Evolutionary conservation across 768 basidiomycete genomes (phyloP).

Genomic region (Pluteus cervinus): DNA sequence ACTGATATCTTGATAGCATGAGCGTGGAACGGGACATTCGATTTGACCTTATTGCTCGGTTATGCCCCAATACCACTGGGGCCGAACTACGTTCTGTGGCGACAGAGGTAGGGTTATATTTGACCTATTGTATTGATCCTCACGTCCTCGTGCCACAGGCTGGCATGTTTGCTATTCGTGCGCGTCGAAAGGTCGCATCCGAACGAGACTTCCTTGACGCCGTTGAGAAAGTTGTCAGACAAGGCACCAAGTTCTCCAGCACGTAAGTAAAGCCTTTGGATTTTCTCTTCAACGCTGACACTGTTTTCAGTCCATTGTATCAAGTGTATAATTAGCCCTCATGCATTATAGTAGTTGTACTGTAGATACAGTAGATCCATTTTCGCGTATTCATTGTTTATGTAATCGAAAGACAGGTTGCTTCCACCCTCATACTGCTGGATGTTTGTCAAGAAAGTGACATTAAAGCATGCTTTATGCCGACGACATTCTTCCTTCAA

Average conservation of each 20-base stretch:
- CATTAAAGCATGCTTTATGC: too few relatives aligned
- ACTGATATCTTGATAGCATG: constrained; percentile 54
- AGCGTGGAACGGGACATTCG: constrained; percentile 95
- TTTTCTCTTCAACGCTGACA: constrained; percentile 7
- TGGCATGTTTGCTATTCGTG: constrained; percentile 99
- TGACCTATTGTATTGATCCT: constrained; percentile 2
- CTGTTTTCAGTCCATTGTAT: constrained; percentile 62
- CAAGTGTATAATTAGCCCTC: constrained; percentile 96
- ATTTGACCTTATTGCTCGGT: constrained; percentile 92
- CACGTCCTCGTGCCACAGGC: constrained; percentile 51
- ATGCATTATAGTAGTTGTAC: too few relatives aligned
- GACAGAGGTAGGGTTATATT: constrained; percentile 68
- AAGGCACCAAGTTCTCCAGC: constrained; percentile 97
- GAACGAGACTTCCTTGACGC: constrained; percentile 97
- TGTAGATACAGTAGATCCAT: too few relatives aligned
- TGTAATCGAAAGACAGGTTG: too few relatives aligned
- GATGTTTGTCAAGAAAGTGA: too few relatives aligned
- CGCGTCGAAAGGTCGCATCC: constrained; percentile 91
- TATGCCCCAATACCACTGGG: constrained; percentile 97
- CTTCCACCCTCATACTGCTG: too few relatives aligned
- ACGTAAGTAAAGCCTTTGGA: constrained; percentile 55
- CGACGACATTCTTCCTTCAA: constrained; percentile 13
- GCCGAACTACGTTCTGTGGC: constrained; percentile 97
- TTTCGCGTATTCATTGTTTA: too few relatives aligned
- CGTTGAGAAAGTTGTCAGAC: constrained; percentile 97